Evolutionary conservation across 176 grass and related monocot genomes (phyloP), one percentile per base, ranked within the genome.

Genomic region (Pontederia paniculata): DNA sequence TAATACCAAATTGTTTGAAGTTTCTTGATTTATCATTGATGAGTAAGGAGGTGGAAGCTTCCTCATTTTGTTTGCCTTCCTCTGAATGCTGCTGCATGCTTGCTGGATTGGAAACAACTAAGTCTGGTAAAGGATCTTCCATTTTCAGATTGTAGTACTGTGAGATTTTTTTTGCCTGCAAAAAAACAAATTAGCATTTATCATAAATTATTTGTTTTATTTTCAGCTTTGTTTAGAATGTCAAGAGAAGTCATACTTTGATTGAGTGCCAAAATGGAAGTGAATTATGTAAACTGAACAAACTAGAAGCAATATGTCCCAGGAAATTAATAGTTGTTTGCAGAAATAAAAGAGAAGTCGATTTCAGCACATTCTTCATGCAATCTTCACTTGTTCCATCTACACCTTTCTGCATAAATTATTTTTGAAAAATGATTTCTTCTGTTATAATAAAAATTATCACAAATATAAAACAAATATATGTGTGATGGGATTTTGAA

Each of bases 311-410:
- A 57, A 88, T 66, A 75, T 69, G 73, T 61, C 65, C 67, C 21
- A 98, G 74, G 76, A 88, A 98, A 58, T 74, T 70, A 77, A 82
- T 77, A 62, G 75, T 72, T 72, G 70, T 73, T 60, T 70, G 80
- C 53, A 72, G 67, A 44, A 91, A 80, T 41, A 84, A 52, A 53
- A 77, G 58, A 67, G 69, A 71, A 67, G 80, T 72, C 52, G 66
- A 52, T 60, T 84, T 97, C 71, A 61, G 69, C 46, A 81, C 70
- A 67, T 73, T 70, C 50, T 54, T 76, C 21, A 71, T 70, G 62
- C 77, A 78, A 68, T 62, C 68, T 83, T 72, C 76, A 87, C 63
- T 74, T 67, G 52, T 79, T 14, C 76, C 80, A 67, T 94, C 79
- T 42, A 63, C 31, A 75, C 58, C 54, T 72, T 70, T 62, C 86